Base-by-base conservation (phyloP, 257 asterid genomes). In the Jacaranda copaia region DNA sequence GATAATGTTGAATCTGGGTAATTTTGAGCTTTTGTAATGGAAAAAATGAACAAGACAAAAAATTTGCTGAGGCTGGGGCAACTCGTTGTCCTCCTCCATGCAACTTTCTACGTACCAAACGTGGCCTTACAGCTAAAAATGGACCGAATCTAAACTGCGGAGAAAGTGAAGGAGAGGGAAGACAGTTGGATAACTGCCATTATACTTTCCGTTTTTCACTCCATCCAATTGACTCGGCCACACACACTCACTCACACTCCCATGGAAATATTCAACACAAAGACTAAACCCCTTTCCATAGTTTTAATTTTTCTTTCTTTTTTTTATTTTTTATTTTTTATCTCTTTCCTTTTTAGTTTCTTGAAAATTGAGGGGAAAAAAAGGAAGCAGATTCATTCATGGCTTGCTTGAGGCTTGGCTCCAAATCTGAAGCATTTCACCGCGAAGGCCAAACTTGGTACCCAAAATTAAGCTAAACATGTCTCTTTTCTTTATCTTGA, bases 401-500 rank as follows among this genome's bases (percentile, higher is more conserved):
- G 98, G 94, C 96, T 40, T 91, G 72, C 77, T 59, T 88, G 93
- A 91, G 82, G 77, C 85, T 91, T 70, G 99, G 99, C 70, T 89
- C 99, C 7, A 94, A 94, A 84, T 81, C 98, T 11, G 97, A 92
- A 81, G 91, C 91, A 8, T 91, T 94, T 70, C 90, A 87, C 16
- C 89, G 86, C 57, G 94, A 94, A 63, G 97, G 95, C 74, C 92
- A 89, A 8, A 53, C 88, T 1, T 94, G 99, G 99, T 94, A 81
- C 43, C 25, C 25, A 53, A 12, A 25, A 4, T 59, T 18, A 32
- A 8, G 2, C 53, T 55, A 42, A 4, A 4, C 32, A 3, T 16
- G 3, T 20, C 7, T 32, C 4, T 18, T 6, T 70, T 20, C 3
- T 18, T 46, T n/a, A 3, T 45, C 11, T 52, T 13, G 7, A 5